Conservation (phyloP, 2,329 filamentous ascomycete genomes). For the Aureobasidium mangrovei region DNA sequence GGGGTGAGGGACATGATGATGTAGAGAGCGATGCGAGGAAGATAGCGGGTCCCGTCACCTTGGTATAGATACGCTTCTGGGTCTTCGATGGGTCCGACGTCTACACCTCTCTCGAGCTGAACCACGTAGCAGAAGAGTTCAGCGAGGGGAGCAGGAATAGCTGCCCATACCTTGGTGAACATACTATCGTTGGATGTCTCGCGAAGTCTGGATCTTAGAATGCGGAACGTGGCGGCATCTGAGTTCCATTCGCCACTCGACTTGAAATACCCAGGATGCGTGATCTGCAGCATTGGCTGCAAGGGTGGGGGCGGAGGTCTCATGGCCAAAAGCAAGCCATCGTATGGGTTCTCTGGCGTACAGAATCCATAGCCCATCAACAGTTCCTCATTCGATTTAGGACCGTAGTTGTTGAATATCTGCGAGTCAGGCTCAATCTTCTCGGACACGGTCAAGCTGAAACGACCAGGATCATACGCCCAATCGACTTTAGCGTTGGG, state of each 20-base stretch:
- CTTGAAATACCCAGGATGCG: slow-evolving; percentile 29
- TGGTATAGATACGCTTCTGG: slow-evolving; percentile 22
- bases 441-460: slow-evolving; percentile 32
- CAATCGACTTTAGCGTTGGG: slow-evolving; percentile 40
- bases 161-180: slow-evolving; percentile 12
- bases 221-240: slow-evolving; percentile 30
- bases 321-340: slow-evolving; percentile 37
- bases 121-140: slow-evolving; percentile 30
- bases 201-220: slow-evolving; percentile 19
- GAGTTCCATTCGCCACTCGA: slow-evolving; percentile 25
- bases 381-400: slow-evolving; percentile 45
- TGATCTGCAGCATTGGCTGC: slow-evolving; percentile 23
- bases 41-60: slow-evolving; percentile 23
- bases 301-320: slow-evolving; percentile 31
- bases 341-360: slow-evolving; percentile 38
- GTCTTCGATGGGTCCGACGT: slow-evolving; percentile 22
- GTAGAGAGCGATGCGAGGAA: slow-evolving; percentile 27
- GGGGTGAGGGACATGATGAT: slow-evolving; percentile 27
- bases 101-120: slow-evolving; percentile 24
- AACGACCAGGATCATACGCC: slow-evolving; percentile 33
- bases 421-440: slow-evolving; percentile 31
- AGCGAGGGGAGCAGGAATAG: slow-evolving; percentile 25
- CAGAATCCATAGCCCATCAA: slow-evolving; percentile 47
- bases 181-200: background rate
- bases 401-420: slow-evolving; percentile 46